Conservation (phyloP, 129 eudicot species). For the Heracleum sosnowskyi region DNA sequence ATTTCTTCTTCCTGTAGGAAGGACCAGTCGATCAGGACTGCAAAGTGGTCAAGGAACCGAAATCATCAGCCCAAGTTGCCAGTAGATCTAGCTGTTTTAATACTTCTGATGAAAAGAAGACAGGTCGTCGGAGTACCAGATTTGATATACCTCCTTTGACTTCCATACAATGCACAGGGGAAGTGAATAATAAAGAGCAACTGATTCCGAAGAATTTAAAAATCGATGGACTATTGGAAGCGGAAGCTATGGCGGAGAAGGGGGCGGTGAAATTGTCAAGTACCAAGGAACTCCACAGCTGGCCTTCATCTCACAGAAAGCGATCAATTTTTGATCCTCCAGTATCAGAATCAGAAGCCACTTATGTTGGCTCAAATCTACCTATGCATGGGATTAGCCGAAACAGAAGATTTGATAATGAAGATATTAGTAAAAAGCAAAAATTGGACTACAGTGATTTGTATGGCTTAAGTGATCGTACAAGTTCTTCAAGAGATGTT, state of each 20-base stretch:
- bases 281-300: conserved; percentile 12
- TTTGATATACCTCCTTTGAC: conserved; percentile 17
- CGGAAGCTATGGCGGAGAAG: conserved; percentile 15
- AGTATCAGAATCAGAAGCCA: conserved; percentile 13
- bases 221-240: conserved; percentile 4
- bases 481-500: conserved; percentile 14
- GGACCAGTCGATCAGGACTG: conserved; percentile 16
- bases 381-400: conserved; percentile 16
- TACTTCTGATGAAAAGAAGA: conserved; percentile 23
- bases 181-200: conserved; percentile 20
- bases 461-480: conserved; percentile 11
- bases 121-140: conserved; percentile 5
- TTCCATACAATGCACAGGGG: conserved; percentile 10
- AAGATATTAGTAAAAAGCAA: conserved; percentile 30
- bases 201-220: conserved; percentile 11
- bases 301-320: conserved; percentile 26
- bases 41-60: conserved; percentile 20
- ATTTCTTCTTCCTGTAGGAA: conserved; percentile 24
- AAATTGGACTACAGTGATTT: conserved; percentile 28
- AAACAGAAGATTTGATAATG: conserved; percentile 23
- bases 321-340: conserved; percentile 28
- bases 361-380: conserved; percentile 24
- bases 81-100: conserved; percentile 6
- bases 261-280: not conserved
- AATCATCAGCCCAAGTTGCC: conserved; percentile 9